phyloP scores from a whole-genome alignment of 371 early-diverging fungal genomes.

The Rhizomucor miehei region DNA sequence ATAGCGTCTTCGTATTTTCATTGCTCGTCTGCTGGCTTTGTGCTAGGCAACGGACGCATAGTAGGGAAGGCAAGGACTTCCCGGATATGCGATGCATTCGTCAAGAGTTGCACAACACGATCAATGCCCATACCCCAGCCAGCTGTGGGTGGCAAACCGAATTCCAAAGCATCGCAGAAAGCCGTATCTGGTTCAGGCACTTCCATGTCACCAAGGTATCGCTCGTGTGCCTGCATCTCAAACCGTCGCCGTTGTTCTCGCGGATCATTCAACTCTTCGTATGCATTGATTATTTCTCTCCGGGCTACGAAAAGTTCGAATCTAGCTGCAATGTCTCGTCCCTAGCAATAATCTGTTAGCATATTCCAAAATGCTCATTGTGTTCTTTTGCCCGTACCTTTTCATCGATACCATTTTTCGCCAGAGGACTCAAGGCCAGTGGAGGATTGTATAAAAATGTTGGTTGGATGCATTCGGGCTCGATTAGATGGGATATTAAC shows the following conservation, averaged over 20 bases:
- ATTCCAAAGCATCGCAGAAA: slow-evolving; percentile 91
- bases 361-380: not conserved
- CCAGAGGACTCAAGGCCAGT: slow-evolving; percentile 89
- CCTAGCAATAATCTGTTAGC: slow-evolving; percentile 24
- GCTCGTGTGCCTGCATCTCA: slow-evolving; percentile 63
- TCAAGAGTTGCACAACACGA: slow-evolving; percentile 87
- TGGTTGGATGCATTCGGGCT: slow-evolving; percentile 89
- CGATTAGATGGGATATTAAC: slow-evolving; percentile 87
- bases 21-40: no score
- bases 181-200: slow-evolving; percentile 81
- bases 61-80: slow-evolving; percentile 94
- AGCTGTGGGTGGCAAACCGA: slow-evolving; percentile 95
- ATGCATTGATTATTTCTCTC: slow-evolving; percentile 98
- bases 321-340: slow-evolving; percentile 63
- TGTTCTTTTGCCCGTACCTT: slow-evolving; percentile 17
- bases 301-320: slow-evolving; percentile 93
- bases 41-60: slow-evolving; percentile 22
- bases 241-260: slow-evolving; percentile 92
- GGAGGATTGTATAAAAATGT: slow-evolving; percentile 96
- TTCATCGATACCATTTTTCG: slow-evolving; percentile 64
- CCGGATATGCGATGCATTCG: slow-evolving; percentile 82
- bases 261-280: slow-evolving; percentile 99
- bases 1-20: no score
- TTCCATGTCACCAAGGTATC: slow-evolving; percentile 78
- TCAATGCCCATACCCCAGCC: slow-evolving; percentile 99